Percentiles rank a stretch among this genome's conserved stretches.
Evolutionary conservation across 2,329 filamentous ascomycete species (phyloP).

Genomic region (Hypoxylon rubiginosum): DNA sequence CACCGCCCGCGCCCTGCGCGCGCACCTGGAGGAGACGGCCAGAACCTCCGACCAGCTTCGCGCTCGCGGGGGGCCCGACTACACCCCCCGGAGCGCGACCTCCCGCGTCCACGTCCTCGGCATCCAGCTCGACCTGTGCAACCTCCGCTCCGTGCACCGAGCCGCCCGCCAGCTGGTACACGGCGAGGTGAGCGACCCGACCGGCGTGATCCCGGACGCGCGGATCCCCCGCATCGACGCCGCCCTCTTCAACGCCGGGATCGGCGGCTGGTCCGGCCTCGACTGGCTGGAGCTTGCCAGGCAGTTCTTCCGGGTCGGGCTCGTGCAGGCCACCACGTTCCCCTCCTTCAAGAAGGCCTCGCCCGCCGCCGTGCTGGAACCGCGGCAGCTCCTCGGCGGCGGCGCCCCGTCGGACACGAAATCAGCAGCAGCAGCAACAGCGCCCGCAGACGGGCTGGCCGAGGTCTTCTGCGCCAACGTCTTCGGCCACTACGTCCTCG

Average conservation of each 20-base stretch:
- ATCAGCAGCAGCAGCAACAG: too few species aligned
- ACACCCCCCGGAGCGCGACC: constrained; percentile 59
- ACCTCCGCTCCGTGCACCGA: constrained; percentile 64
- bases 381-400: constrained; percentile 52
- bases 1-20: constrained; percentile 74
- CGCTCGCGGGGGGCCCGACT: constrained; percentile 55
- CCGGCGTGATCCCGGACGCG: constrained; percentile 55
- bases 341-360: constrained; percentile 80
- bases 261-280: constrained; percentile 87
- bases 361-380: constrained; percentile 59
- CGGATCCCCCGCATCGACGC: constrained; percentile 80
- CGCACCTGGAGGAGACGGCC: constrained; percentile 68
- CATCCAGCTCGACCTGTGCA: constrained; percentile 71
- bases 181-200: constrained; percentile 62
- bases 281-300: constrained; percentile 73
- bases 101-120: constrained; percentile 70
- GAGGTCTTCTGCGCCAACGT: constrained; percentile 92
- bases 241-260: constrained; percentile 88
- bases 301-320: constrained; percentile 68
- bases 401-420: constrained; percentile 45
- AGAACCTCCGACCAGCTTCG: constrained; percentile 56
- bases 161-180: constrained; percentile 63
- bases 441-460: constrained; percentile 78
- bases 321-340: constrained; percentile 78
- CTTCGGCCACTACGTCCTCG: constrained; percentile 94